Conservation (phyloP, 2,329 filamentous ascomycete genomes). For the Aschersonia sp. region DNA sequence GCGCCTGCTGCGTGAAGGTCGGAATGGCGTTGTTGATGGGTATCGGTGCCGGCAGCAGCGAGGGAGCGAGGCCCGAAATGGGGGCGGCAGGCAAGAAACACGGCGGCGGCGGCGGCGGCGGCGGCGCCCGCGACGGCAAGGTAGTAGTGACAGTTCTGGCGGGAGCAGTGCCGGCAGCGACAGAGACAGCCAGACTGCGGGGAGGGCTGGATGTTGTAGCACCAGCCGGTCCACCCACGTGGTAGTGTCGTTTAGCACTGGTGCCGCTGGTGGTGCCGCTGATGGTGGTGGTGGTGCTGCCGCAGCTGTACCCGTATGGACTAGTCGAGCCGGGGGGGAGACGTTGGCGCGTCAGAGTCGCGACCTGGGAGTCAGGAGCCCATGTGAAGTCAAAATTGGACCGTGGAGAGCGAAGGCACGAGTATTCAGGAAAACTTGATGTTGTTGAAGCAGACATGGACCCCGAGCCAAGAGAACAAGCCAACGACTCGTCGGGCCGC, state of each 20-base stretch:
- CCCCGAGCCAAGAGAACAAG: background rate
- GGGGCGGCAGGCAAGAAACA: background rate
- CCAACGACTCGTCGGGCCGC: background rate
- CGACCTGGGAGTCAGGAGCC: background rate
- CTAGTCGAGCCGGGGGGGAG: background rate
- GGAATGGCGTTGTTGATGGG: background rate
- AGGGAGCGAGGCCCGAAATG: background rate
- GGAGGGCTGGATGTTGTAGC: background rate
- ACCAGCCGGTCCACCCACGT: background rate
- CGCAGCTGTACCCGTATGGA: conserved; percentile 2
- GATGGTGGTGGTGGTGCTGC: background rate
- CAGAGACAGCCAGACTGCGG: background rate
- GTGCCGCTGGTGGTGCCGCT: background rate
- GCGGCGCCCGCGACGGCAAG: background rate
- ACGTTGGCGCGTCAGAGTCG: background rate
- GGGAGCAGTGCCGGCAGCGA: background rate
- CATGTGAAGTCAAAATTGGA: conserved; percentile 4
- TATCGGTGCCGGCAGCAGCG: background rate
- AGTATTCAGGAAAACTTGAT: background rate
- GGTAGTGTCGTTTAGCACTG: background rate
- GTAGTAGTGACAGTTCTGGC: background rate
- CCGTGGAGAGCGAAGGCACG: conserved; percentile 1
- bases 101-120: too few species aligned
- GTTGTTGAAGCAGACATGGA: conserved; percentile 1
- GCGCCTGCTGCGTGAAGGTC: background rate